Percentiles rank a stretch among this genome's conserved stretches.
Conservation (phyloP, 2,329 filamentous ascomycete genomes). For the Pseudogymnoascus pannorum region DNA sequence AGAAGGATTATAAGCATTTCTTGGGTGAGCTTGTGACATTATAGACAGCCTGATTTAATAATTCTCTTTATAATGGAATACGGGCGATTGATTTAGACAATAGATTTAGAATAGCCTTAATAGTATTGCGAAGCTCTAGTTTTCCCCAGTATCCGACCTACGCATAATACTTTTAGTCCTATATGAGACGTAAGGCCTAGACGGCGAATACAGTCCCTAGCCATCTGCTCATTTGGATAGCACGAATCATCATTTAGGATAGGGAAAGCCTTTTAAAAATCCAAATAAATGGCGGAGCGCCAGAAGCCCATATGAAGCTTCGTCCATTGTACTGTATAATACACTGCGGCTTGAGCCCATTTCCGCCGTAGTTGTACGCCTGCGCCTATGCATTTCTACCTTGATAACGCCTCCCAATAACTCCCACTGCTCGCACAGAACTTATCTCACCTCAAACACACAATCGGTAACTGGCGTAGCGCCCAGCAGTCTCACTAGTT, state of each 20-base stretch:
- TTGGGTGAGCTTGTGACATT: background rate
- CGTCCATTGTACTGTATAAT: slow-evolving; percentile 8
- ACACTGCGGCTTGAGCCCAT: slow-evolving; percentile 4
- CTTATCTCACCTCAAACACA: slow-evolving; percentile 43
- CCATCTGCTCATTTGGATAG: background rate
- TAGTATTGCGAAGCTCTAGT: background rate
- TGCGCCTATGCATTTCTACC: slow-evolving; percentile 8
- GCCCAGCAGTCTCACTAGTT: slow-evolving; percentile 87
- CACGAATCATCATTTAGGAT: background rate
- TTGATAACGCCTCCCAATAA: slow-evolving; percentile 9
- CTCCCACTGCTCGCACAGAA: background rate
- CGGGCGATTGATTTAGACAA: background rate
- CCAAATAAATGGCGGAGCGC: background rate
- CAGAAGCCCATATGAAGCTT: background rate
- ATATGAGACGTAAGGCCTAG: background rate
- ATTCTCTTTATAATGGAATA: background rate
- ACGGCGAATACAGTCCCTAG: background rate
- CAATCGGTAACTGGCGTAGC: slow-evolving; percentile 88
- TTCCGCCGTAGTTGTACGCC: slow-evolving; percentile 5
- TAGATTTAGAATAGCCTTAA: background rate
- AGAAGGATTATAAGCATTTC: slow-evolving; percentile 2
- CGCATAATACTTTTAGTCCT: background rate
- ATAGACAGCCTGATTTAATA: background rate
- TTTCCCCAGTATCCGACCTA: background rate
- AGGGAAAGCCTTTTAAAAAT: background rate